phyloP scores from a whole-genome alignment of 2,329 filamentous ascomycete genomes.

The Talaromyces sp. region DNA sequence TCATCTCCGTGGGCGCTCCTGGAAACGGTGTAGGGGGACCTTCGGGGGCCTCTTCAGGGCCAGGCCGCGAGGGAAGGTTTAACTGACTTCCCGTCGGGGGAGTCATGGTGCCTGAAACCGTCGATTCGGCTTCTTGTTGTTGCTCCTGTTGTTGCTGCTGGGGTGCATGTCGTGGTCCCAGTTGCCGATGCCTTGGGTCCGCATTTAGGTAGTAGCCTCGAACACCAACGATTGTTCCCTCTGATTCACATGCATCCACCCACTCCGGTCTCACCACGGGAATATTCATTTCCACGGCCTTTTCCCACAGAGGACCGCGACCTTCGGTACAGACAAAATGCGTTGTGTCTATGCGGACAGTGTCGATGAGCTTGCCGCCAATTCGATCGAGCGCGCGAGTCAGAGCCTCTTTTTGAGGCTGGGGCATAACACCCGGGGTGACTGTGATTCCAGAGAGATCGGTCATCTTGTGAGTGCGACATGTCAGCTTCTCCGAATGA shows the following conservation, averaged over 20 bases:
- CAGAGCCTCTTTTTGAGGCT: conserved; percentile 65
- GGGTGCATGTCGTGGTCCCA: conserved; percentile 31
- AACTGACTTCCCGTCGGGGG: conserved; percentile 16
- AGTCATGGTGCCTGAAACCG: conserved; percentile 7
- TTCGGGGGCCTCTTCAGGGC: conserved; percentile 8
- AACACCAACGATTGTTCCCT: conserved; percentile 86
- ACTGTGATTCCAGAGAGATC: conserved; percentile 93
- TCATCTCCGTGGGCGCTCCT: conserved; percentile 11
- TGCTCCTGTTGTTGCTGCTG: conserved; percentile 21
- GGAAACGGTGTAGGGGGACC: conserved; percentile 20
- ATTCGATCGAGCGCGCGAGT: conserved; percentile 74
- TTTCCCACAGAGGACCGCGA: conserved; percentile 85
- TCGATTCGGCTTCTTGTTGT: conserved; percentile 1
- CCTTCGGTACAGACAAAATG: conserved; percentile 98
- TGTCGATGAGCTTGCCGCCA: conserved; percentile 84
- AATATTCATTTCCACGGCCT: conserved; percentile 95
- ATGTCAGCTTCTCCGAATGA: conserved; percentile 72
- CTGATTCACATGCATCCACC: conserved; percentile 93
- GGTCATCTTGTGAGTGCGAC: conserved; percentile 97
- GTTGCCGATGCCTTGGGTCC: conserved; percentile 56
- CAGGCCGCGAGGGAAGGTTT: conserved; percentile 14
- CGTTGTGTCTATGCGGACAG: conserved; percentile 91
- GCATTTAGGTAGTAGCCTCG: conserved; percentile 95
- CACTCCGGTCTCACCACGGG: conserved; percentile 95
- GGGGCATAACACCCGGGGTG: conserved; percentile 79